Evolutionary conservation across 176 grass and related monocot genomes (phyloP), one percentile per base, ranked within the genome.

Genomic region (Eleusine coracana): DNA sequence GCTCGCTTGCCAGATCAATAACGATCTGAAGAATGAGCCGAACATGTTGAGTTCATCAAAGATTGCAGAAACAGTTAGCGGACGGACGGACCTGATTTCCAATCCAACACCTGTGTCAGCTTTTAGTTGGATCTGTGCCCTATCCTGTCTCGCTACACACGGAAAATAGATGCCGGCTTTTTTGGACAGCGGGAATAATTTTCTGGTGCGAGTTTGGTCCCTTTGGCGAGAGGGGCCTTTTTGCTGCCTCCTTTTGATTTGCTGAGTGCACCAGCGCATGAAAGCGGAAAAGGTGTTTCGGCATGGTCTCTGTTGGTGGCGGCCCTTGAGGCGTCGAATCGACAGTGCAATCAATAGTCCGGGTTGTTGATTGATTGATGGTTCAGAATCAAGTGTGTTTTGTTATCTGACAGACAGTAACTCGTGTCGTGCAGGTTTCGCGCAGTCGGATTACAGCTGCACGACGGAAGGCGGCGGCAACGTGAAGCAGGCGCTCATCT

Each of bases 401-500:
- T 49, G 17, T 76, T 77, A 2, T 77, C 28, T 89, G 4, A 77
- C 6, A 40, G 10, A 13, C 28, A 68, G 2, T 46, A 49, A 6
- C 54, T 20, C 7, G 3, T 25, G 0, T 68, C 0, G 18, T 56
- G 34, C 89, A 99, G 96, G 96, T 11, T 86, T 94, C 66, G 81
- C 90, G 50, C 91, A 99, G 69, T 63, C 80, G 11, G 96, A 99
- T 62, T 96, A 87, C 50, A 82, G 86, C 3, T 76, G 70, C 60
- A 21, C 86, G 8, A 38, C 42, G 16, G 90, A 88, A 7, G 87
- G 92, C 58, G 86, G 92, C 58, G 84, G 81, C 34, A 87, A 73
- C 59, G 93, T 96, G 75, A 99, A 92, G 83, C 91, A 90, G 55
- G 59, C 81, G 10, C 31, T 99, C 1, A 78, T 95, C 62, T n/a